Evolutionary conservation across 1,139 yeast genomes (phyloP), one percentile per base, ranked within the genome.

Genomic region (Pichia sp.): DNA sequence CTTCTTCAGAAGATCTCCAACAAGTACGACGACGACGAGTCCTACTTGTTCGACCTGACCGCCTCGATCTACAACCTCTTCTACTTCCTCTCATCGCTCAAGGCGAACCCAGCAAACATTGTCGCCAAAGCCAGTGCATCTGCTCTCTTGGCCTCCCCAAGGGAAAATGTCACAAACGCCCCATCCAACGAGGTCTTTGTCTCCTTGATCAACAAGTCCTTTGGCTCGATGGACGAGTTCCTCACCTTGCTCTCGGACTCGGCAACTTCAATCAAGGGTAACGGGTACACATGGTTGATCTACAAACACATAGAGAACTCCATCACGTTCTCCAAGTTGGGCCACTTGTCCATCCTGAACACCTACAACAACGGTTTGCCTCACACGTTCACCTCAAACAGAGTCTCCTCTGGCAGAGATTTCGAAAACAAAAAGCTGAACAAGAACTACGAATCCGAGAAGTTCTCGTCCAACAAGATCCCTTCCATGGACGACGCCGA

Each of bases 331-430:
- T 52, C 61, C 52, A 61, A 58, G 67, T 70, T 55, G 47, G 59
- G 64, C 56, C 74, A 77, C 38, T 73, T 86, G 63, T 82, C 81
- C 45, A 72, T 87, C n/a, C 73, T 86, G 54, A 87, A 86, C 72
- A 86, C 93, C n/a, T 87, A 85, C 67, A 85, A 85, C 63, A 79
- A 85, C 8, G 93, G 93, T 10, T 75, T 82, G 16, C 87, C 89
- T 46, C 82, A 79, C 62, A 70, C 77, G 10, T 67, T 79, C 53
- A 74, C 82, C 61, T 73, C 81, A 5, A 82, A 82, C 19, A 84
- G 81, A 68, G 60, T 80, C 42, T 63, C 63, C 15, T 51, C 58
- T 15, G 64, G 67, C 47, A 61, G 63, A 56, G 57, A 60, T 40
- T 66, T 59, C 29, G 62, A 62, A 42, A 60, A 56, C 46, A 62